Percentiles rank a stretch among this genome's conserved stretches.
Conservation (phyloP, 2,329 filamentous ascomycete species). For the Colletotrichum scovillei region DNA sequence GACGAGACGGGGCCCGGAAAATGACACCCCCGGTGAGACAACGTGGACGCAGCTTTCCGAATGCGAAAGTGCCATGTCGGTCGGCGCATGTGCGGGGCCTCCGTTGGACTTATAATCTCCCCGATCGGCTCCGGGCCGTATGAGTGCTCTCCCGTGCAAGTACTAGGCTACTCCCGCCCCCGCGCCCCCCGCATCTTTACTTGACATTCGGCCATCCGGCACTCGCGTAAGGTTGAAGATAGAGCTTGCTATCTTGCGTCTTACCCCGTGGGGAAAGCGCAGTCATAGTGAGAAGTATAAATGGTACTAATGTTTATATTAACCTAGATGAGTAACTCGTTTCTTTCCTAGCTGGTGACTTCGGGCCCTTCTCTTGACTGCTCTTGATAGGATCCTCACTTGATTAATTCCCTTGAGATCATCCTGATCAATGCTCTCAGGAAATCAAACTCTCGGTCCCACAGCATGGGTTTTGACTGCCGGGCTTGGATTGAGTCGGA, state of each 20-base stretch:
- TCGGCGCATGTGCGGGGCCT: background rate
- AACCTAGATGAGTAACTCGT: no score
- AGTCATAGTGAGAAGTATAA: no score
- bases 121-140: background rate
- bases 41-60: background rate
- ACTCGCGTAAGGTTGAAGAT: background rate
- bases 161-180: background rate
- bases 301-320: no score
- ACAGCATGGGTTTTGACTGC: background rate
- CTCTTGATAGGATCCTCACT: no score
- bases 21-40: background rate
- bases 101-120: background rate
- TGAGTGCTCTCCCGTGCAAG: background rate
- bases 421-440: background rate
- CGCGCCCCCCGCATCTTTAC: no score
- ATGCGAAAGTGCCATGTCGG: background rate
- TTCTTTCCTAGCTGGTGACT: no score
- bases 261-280: background rate
- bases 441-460: background rate
- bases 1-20: background rate
- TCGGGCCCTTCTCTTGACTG: no score
- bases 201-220: background rate
- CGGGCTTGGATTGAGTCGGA: background rate
- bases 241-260: background rate
- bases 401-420: no score